phyloP scores from a whole-genome alignment of 176 grass and related monocot genomes.

The Musa acuminata region DNA sequence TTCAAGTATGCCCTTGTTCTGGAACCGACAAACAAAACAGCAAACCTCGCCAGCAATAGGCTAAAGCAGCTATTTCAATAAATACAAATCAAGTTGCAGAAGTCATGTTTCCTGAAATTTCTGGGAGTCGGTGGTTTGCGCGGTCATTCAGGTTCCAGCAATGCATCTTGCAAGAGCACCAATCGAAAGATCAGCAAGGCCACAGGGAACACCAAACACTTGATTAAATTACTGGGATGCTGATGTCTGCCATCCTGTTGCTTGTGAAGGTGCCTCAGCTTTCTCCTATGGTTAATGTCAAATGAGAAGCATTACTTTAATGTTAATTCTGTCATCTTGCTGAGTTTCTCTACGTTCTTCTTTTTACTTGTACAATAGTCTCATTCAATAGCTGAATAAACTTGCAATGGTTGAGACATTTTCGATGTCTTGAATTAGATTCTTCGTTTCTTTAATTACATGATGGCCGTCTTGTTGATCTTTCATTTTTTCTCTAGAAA shows the following conservation, averaged over 20 bases:
- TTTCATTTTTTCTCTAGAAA: background rate
- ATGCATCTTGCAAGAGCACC: background rate
- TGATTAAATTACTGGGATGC: background rate
- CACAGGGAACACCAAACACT: background rate
- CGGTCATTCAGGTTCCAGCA: background rate
- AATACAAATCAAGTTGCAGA: background rate
- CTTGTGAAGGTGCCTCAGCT: background rate
- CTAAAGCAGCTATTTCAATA: conserved; percentile 88
- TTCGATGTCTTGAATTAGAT: no score
- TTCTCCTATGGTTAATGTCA: background rate
- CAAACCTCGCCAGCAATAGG: conserved; percentile 52
- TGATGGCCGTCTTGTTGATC: background rate
- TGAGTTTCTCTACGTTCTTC: background rate
- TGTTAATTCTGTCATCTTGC: background rate
- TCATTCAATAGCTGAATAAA: background rate
- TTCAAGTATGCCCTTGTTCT: conserved; percentile 87
- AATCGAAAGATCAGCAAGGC: background rate
- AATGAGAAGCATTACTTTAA: background rate
- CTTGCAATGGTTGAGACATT: background rate
- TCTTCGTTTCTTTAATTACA: no score
- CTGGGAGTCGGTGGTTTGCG: background rate
- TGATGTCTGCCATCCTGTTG: background rate
- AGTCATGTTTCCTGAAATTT: background rate
- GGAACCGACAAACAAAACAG: conserved; percentile 92
- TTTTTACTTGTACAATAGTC: background rate